Base-by-base conservation (phyloP, 495 filamentous ascomycete genomes). In the Platismatia glauca region DNA sequence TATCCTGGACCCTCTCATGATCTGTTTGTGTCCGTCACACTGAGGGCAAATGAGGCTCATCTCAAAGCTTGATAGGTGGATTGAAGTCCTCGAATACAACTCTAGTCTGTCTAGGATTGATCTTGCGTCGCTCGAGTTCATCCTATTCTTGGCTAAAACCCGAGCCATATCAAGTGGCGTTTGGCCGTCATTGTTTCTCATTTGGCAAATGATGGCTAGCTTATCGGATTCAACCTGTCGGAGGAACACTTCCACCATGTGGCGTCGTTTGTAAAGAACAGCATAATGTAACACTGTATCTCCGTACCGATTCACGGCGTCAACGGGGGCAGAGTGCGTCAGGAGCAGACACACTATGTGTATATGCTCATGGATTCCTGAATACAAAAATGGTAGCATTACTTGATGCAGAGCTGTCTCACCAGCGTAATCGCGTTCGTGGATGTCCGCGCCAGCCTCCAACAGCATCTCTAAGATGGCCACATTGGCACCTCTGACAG, bases 161-260 rank as follows among this genome's bases (percentile, higher is more conserved):
- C 34, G 24, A 20, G 59, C 59, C 41, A 61, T 16, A 35, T 55
- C 50, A 35, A 61, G 18, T 16, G 35, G 48, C 27, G 59, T 61
- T 24, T 6, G 0, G 13, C 37, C 24, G 0, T 0, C 22, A 1
- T 2, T 7, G 38, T 55, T 33, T 52, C 27, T 52, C 5, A 31
- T 18, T 3, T 52, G 24, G 27, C 24, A 31, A 18, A 18, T 15
- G 35, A 0, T 2, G 0, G 8, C 4, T n/a, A 50, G 12, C 1
- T 7, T 1, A 9, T 20, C n/a, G 34, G 59, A 22, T 7, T 27
- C 7, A 5, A 48, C 5, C 24, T 22, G 0, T 2, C 3, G 18
- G 22, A 61, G 31, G 34, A 61, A 7, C 0, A 39, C 41, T 7
- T 0, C 1, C 15, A 53, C 12, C 13, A 61, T 41, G 0, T 39